Base-by-base conservation (phyloP, 768 basidiomycete genomes). In the Agaricus bisporus region DNA sequence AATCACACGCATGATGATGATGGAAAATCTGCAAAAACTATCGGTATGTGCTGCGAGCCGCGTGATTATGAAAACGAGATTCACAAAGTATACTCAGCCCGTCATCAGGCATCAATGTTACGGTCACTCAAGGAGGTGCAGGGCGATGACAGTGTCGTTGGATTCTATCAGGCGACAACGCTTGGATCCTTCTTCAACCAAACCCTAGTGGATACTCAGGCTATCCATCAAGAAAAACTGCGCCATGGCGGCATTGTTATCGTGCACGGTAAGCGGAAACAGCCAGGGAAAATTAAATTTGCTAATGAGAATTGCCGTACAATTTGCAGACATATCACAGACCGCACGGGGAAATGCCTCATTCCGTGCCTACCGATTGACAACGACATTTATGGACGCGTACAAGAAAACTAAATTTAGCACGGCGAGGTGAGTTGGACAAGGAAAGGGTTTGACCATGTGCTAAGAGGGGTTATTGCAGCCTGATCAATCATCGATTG, bases 101-200 rank as follows among this genome's bases (percentile, higher is more conserved):
- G 89, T 42, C 93, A 92, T 66, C 91, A 94, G 68, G 74, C 79
- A 35, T 79, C 84, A 54, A 91, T 94, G 90, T 74, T 94, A 43
- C 83, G 88, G 52, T 86, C 88, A 20, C 75, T 98, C 64, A 89
- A 91, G 64, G 92, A 95, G 66, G 93, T 95, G 51, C 87, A 90
- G 62, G 83, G 85, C 36, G 92, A 95, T 63, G 92, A 95, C 69
- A 91, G 85, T 59, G 82, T 94, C 32, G 87, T 97, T 51, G 95
- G 95, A 37, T 92, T 95, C 69, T 98, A 98, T 73, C 91, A 95
- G 64, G 88, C 89, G 41, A 91, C 86, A 25, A 82, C 84, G 8
- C 77, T 91, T 37, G 91, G 91, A 41, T 88, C 90, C 4, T 92
- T 93, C 67, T 88, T 87, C 68, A 89, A 82, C 63, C 89, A 91